Percentiles rank a stretch among this genome's conserved stretches.
Conservation (phyloP, 169 alveolate genomes). For the Cryptosporidium sp. region DNA sequence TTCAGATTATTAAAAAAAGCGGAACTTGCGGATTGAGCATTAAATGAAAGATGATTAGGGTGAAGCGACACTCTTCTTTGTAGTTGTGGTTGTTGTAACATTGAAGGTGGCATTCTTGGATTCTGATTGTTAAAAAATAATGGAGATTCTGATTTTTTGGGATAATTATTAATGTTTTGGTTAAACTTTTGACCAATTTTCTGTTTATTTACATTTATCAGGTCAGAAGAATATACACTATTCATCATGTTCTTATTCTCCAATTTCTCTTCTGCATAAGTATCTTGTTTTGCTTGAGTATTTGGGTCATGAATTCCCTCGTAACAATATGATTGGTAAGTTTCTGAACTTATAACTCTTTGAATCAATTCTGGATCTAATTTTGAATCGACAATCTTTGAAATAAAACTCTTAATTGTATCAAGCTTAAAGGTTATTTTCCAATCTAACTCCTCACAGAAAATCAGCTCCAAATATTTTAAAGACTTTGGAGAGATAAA, state of each 20-base stretch:
- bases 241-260: constrained; percentile 31
- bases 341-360: constrained; percentile 29
- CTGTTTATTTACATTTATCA: neutral
- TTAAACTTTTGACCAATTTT: neutral
- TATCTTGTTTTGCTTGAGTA: neutral
- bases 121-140: neutral
- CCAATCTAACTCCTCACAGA: constrained; percentile 33
- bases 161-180: neutral
- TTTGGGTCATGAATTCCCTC: constrained; percentile 26
- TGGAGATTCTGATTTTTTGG: constrained; percentile 14
- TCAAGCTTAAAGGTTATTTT: constrained; percentile 14
- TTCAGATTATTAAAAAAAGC: neutral
- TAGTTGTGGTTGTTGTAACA: constrained; percentile 10
- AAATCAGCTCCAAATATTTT: constrained; percentile 45
- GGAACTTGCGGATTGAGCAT: neutral
- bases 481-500: constrained; percentile 43
- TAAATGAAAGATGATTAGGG: neutral
- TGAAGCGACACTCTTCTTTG: neutral
- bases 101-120: neutral
- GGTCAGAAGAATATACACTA: neutral
- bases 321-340: constrained; percentile 53
- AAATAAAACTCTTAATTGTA: constrained; percentile 22
- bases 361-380: constrained; percentile 10
- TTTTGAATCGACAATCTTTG: neutral
- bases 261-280: neutral